phyloP scores from a whole-genome alignment of 345 rosid genomes.

The Gossypium bickii region DNA sequence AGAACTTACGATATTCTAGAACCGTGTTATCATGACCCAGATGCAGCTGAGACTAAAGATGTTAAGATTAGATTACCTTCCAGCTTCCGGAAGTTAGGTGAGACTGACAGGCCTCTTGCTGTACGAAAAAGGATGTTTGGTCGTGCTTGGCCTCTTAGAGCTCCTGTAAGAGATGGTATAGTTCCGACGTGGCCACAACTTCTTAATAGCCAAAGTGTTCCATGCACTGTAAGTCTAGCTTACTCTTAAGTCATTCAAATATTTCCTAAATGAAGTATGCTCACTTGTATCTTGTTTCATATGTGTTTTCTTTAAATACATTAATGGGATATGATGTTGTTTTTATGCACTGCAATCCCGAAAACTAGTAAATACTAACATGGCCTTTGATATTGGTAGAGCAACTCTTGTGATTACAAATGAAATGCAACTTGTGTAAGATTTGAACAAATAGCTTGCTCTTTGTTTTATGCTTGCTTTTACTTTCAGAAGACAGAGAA shows the following conservation, averaged over 20 bases:
- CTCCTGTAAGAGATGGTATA: constrained; percentile 68
- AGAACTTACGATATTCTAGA: constrained; percentile 64
- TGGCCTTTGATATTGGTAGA: background rate
- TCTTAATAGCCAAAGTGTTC: constrained; percentile 30
- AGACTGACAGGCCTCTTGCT: constrained; percentile 57
- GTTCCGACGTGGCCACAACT: constrained; percentile 89
- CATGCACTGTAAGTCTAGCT: constrained; percentile 60
- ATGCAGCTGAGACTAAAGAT: constrained; percentile 10
- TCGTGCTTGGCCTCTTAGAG: constrained; percentile 87
- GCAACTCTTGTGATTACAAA: background rate
- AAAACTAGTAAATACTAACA: background rate
- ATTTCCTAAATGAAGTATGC: background rate
- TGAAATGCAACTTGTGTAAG: background rate
- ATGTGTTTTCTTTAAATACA: background rate
- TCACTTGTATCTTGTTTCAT: background rate
- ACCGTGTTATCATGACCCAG: constrained; percentile 60
- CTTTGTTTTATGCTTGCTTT: background rate
- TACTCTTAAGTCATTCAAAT: background rate
- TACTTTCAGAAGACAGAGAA: background rate
- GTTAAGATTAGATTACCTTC: constrained; percentile 47
- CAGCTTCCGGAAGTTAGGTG: constrained; percentile 56
- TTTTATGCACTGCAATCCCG: background rate
- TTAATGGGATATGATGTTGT: background rate
- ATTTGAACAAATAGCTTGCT: background rate
- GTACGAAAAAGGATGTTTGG: constrained; percentile 85